Conservation (phyloP, 2,329 filamentous ascomycete species). For the Cercospora sp. region DNA sequence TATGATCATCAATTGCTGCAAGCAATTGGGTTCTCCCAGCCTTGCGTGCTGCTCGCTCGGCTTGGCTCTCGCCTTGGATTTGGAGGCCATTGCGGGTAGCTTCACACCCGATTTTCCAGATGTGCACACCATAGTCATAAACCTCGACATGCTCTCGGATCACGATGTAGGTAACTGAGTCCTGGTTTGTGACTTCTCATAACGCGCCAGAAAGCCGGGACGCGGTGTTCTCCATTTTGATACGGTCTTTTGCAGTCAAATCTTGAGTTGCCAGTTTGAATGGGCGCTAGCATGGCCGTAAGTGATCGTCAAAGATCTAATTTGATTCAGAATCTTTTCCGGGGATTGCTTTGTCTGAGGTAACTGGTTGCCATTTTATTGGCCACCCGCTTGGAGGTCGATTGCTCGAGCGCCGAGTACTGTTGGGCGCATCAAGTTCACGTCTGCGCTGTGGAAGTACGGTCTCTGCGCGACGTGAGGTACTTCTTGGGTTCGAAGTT, state of each 20-base stretch:
- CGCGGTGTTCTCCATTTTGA: neutral
- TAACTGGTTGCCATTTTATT: neutral
- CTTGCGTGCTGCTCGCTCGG: neutral
- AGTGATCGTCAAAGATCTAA: neutral
- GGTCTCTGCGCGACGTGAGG: too few species aligned
- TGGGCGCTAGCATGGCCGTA: neutral
- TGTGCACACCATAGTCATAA: neutral
- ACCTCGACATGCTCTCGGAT: neutral
- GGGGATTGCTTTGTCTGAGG: neutral
- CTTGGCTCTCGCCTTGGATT: neutral
- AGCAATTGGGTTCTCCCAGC: neutral
- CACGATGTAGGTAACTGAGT: neutral
- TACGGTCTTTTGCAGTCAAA: neutral
- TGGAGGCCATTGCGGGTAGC: neutral
- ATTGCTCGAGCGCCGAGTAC: neutral
- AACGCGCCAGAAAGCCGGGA: neutral
- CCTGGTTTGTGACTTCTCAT: neutral
- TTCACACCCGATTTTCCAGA: neutral
- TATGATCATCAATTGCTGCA: neutral
- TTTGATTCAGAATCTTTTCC: neutral
- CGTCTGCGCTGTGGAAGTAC: too few species aligned
- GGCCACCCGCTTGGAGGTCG: neutral
- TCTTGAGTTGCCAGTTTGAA: neutral
- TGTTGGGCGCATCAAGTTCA: too few species aligned
- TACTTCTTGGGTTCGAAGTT: neutral